Base-by-base conservation (phyloP, 257 asterid genomes). In the Jacaranda mimosifolia region DNA sequence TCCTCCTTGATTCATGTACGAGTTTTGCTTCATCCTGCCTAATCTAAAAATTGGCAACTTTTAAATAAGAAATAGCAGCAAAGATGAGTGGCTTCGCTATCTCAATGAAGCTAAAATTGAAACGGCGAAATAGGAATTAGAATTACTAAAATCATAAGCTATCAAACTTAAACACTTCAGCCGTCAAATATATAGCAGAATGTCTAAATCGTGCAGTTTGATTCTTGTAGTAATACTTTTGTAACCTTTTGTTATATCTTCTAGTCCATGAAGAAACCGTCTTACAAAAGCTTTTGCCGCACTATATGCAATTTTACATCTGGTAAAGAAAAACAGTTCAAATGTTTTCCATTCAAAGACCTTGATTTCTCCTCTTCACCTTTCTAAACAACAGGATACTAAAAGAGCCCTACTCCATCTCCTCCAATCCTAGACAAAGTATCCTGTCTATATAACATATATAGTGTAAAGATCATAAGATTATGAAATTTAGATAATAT, bases 71-170 rank as follows among this genome's bases (percentile, higher is more conserved):
- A 26, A 42, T 1, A 9, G 67, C 53, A 76, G 74, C 68, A 53
- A 42, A 76, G 15, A 17, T 56, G n/a, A 51, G 53, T 10, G 12
- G 18, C 32, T 38, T 55, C 26, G 53, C 57, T 9, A 36, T 17
- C 46, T 46, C 49, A 17, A 43, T 18, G 42, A 77, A 77, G 64
- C 72, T 72, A 53, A 56, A 62, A 26, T 19, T 55, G 55, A 36
- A 57, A 35, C 56, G 66, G 12, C 38, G 21, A 12, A 4, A 75
- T 46, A 65, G 48, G 26, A 65, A 18, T 68, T 62, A 42, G 35
- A 10, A 38, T 8, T 26, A 26, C 56, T 15, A 39, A 26, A 55
- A 57, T n/a, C 38, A 55, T 76, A 65, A 45, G 58, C 73, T 51
- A 75, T 55, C 62, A 26, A 51, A 17, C 19, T 71, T 53, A 56